Base-by-base conservation (phyloP, 2,329 filamentous ascomycete species). In the Nannizziopsis arthrosporioides region DNA sequence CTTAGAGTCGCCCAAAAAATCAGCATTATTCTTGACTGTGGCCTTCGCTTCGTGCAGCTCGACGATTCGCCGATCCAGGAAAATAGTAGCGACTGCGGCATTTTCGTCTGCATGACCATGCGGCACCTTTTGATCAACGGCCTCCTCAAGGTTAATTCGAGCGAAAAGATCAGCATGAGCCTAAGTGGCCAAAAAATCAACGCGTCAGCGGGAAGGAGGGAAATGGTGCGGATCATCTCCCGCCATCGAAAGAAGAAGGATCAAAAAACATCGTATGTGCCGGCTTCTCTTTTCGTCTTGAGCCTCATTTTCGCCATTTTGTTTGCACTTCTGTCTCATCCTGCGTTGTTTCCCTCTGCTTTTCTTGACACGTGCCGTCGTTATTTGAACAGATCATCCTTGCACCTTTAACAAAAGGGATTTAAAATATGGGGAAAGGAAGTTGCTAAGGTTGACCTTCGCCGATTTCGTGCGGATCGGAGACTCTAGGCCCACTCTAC, bases 51-150 rank as follows among this genome's bases (percentile, higher is more conserved):
- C 62, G 77, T 89, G 59, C 81, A 90, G 63, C 74, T 98, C 47
- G 73, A 82, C 0, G 90, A 96, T 61, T 84, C 80, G 8, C 92
- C 92, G 0, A 84, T 93, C 59, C 92, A 98, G 65, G 83, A 89
- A 57, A 96, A 96, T 56, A 81, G 84, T 19, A 90, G 79, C 61
- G 92, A 98, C 66, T 98, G 92, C 58, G 92, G 92, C 14, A 86
- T 98, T 0, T 96, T 89, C 64, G 92, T 98, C 2, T 96, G 92
- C 65, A 77, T 96, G 55, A 76, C 90, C 53, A 98, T 98, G 89
- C 81, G 88, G 42, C 85, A 95, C 67, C 70, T 98, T n/a, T 75
- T 98, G 14, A 73, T 95, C 44, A 89, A 88, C 67, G 75, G 85
- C 49, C 73, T 98, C 18, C 70, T 98, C 50, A 78, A 76, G 55